Conservation (phyloP, 1,284 basidiomycete species). For the Moesziomyces aphidis region DNA sequence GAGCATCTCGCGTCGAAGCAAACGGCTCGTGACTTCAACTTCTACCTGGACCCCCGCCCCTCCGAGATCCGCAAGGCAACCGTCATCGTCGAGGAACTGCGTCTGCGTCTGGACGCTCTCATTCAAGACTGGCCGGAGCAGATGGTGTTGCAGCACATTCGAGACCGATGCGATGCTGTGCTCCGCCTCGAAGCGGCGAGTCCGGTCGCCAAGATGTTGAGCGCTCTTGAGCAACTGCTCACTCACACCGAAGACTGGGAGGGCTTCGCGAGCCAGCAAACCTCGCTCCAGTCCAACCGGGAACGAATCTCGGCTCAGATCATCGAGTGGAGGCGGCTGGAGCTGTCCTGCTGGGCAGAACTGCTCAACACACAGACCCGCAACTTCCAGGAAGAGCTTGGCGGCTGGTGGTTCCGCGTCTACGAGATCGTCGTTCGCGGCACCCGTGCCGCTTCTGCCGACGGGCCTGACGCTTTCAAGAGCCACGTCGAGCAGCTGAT, state of each 20-base stretch:
- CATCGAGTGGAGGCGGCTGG: constrained; percentile 89
- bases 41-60: constrained; percentile 60
- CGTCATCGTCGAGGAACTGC: constrained; percentile 50
- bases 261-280: constrained; percentile 87
- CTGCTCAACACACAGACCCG: constrained; percentile 74
- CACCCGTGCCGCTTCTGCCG: constrained; percentile 47
- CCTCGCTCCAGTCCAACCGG: constrained; percentile 79
- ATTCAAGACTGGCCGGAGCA: constrained; percentile 94
- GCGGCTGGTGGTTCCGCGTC: constrained; percentile 91
- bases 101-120: constrained; percentile 69
- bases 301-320: constrained; percentile 79
- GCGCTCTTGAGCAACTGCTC: constrained; percentile 86
- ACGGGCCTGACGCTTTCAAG: constrained; percentile 68
- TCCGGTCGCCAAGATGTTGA: constrained; percentile 85
- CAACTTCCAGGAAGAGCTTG: constrained; percentile 70
- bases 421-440: constrained; percentile 80
- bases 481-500: constrained; percentile 78
- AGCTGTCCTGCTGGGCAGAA: constrained; percentile 86
- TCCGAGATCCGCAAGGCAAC: constrained; percentile 50
- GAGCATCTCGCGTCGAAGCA: constrained; percentile 20
- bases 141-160: constrained; percentile 90
- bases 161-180: constrained; percentile 79
- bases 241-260: constrained; percentile 96
- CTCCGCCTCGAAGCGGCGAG: constrained; percentile 76
- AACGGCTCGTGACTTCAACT: constrained; percentile 48